Evolutionary conservation across 148 eudicot genomes (phyloP), one percentile per base, ranked within the genome.

Genomic region (Vaccinium myrtillus): DNA sequence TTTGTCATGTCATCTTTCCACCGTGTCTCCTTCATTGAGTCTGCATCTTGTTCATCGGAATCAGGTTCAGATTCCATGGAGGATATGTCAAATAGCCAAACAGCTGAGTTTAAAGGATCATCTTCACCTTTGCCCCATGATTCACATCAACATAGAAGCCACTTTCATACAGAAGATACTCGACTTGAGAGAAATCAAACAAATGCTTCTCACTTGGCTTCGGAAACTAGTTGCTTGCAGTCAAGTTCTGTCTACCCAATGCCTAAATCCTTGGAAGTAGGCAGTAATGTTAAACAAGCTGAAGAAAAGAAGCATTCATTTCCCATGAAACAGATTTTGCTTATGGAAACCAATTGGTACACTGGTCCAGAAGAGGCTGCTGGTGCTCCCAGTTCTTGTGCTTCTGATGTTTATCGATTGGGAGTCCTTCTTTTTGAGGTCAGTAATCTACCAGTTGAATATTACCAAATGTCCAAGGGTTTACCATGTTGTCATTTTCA

Each of bases 391-490:
- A 84, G 92, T 90, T 91, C 98, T 84, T 93, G 97, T 90, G 94
- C 98, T 88, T 95, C 98, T 56, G 99, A 95, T 85, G 86, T 95
- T 80, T 97, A 97, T 89, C 91, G 92, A 82, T 89, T 97, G 85
- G 99, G 99, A 76, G 96, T 94, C 86, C 95, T 97, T 81, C 99
- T 97, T 86, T 97, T 97, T 88, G 99, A 97, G 98, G 99, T 92
- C 49, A 81, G 93, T 86, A 85, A 75, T 65, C 87, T 85, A 82
- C 83, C 51, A 82, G 74, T 83, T 53, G 18, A 50, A 59, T 50
- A 86, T 84, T 12, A 13, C 58, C 51, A 12, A 81, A 79, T 81
- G 78, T 81, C 83, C 11, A 75, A 32, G 30, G 81, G 27, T 75
- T 80, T 65, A 6, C 81, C 83, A 75, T 87, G 15, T 65, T 65